phyloP scores from a whole-genome alignment of 208 protist species.

The Trypanosoma melophagium region DNA sequence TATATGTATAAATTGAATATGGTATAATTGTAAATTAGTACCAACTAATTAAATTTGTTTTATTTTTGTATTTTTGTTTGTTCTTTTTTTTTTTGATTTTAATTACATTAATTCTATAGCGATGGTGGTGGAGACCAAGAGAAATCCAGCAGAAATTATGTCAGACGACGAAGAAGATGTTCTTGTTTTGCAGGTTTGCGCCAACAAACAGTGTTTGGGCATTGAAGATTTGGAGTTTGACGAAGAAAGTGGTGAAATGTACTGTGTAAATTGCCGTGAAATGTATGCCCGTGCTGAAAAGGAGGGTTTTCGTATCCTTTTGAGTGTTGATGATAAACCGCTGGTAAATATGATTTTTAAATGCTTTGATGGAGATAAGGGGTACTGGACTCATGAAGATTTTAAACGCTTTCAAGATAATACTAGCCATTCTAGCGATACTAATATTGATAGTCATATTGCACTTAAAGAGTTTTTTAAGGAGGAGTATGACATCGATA shows the following conservation, averaged over 20 bases:
- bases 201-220: conserved; percentile 60
- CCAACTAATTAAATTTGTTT: not conserved
- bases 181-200: conserved; percentile 76
- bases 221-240: conserved; percentile 81
- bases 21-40: too few species aligned
- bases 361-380: conserved; percentile 49
- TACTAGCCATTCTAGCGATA: conserved; percentile 40
- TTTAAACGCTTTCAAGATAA: conserved; percentile 57
- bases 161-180: conserved; percentile 79
- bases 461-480: conserved; percentile 55
- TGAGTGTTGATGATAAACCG: conserved; percentile 51
- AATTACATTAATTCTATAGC: not conserved
- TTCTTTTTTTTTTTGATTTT: not conserved
- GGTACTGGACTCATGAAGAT: conserved; percentile 67
- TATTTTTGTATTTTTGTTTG: not conserved
- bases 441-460: conserved; percentile 33
- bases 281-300: conserved; percentile 58
- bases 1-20: too few species aligned
- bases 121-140: not conserved
- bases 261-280: conserved; percentile 68
- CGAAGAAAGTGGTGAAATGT: conserved; percentile 64
- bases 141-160: conserved; percentile 14
- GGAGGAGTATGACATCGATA: conserved; percentile 75
- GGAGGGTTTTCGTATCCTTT: conserved; percentile 72
- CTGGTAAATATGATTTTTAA: conserved; percentile 69